Evolutionary conservation across 2,329 filamentous ascomycete genomes (phyloP), one percentile per base, ranked within the genome.

Genomic region (Trichoderma sp.): DNA sequence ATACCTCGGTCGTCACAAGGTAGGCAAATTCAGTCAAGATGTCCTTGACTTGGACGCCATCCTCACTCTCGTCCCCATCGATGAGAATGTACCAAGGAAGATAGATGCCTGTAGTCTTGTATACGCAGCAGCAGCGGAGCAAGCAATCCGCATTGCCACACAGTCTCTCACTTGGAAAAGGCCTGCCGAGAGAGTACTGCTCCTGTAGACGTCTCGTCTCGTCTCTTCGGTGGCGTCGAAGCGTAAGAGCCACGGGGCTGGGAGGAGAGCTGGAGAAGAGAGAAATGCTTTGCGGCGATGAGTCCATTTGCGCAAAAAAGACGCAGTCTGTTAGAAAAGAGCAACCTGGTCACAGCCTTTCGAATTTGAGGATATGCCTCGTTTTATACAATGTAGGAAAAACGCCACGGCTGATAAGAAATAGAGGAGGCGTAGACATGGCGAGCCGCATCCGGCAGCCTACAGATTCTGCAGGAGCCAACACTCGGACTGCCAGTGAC

Each of bases 121-220:
- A 65, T 18, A 73, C 69, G 14, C 71, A 58, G 11, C 39, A 30
- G 5, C 37, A 43, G 18, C 74, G 71, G 14, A 67, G n/a, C 4
- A 37, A 2, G 24, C 74, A 76, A 3, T 18, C 3, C n/a, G 39
- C n/a, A 21, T 73, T 51, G 16, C 68, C 71, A 18, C 75, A 76
- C 69, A 73, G 74, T 13, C 30, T 60, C 34, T 59, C 52, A 3
- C 58, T 46, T 11, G 71, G 70, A 39, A 69, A 55, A 11, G 71
- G 74, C 14, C 75, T 71, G 26, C 75, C 75, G 0, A 28, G 68
- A 1, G 60, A 63, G n/a, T 72, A 68, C 39, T 76, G 75, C 11
- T 56, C 63, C n/a, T 61, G 60, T 5, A 72, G 55, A 16, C 59
- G 60, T 1, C 52, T 51, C 18, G 39, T 49, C 11, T 58, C 30